Base-by-base conservation (phyloP, 257 asterid species). In the Solanum habrochaites region DNA sequence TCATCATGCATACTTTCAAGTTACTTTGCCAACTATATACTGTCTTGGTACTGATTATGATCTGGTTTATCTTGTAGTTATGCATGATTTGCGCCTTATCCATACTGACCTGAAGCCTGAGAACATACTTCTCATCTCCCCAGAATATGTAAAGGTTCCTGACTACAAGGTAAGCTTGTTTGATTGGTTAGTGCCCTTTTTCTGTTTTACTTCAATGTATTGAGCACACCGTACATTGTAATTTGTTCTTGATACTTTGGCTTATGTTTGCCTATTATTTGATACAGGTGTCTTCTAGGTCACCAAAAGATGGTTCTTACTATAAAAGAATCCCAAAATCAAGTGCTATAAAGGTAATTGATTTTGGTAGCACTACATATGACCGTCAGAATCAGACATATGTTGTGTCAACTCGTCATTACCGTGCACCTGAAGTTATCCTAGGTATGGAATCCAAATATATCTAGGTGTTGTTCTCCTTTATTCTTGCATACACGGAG, bases 51-150 rank as follows among this genome's bases (percentile, higher is more conserved):
- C 11, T 81, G 25, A 81, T 49, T 18, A 3, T 49, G 29, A 18
- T 49, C 14, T 39, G 21, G 66, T 11, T 49, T 5, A 10, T 81
- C 69, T 49, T 83, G 90, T 98, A 96, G 98, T 95, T 93, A 96
- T 96, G 98, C 99, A 96, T 91, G 98, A 96, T 89, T 90, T 95
- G 93, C 98, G 85, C 52, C 94, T 95, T 82, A 93, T 96, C 86
- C 99, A 96, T 87, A 96, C 99, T 74, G 99, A 96, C 89, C 86
- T 96, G 94, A 96, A 96, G 93, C 99, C 98, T 37, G 99, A 96
- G 91, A 96, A 96, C 89, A 94, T 96, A 85, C 99, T 96, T 77
- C 98, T 96, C 4, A 93, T 91, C 70, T 96, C 99, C 10, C 88
- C 98, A 2, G 99, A 95, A 27, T 93, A 92, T 89, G 66, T 95